Conservation (phyloP, 2,329 filamentous ascomycete species). For the Pseudocercospora crystallina region DNA sequence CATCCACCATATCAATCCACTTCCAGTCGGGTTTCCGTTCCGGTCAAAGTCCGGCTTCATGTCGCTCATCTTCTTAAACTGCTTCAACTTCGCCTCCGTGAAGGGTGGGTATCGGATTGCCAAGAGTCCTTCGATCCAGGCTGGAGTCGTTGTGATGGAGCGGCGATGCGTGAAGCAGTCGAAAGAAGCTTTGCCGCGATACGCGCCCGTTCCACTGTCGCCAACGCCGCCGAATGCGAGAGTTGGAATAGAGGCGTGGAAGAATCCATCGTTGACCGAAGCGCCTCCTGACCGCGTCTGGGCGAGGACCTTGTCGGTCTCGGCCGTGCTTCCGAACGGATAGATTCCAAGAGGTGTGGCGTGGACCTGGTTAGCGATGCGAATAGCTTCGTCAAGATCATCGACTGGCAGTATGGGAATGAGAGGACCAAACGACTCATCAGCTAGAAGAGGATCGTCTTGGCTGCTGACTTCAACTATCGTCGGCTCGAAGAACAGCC, state of each 20-base stretch:
- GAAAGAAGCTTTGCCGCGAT: slow-evolving; percentile 74
- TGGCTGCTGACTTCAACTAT: slow-evolving; percentile 77
- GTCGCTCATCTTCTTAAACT: slow-evolving; percentile 51
- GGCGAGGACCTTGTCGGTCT: slow-evolving; percentile 64
- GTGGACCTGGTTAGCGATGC: slow-evolving; percentile 75
- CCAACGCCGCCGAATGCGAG: slow-evolving; percentile 83
- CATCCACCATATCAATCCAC: slow-evolving; percentile 32
- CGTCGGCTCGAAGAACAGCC: slow-evolving; percentile 87
- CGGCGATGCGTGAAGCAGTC: slow-evolving; percentile 66
- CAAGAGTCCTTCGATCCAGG: slow-evolving; percentile 67
- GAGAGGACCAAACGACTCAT: slow-evolving; percentile 93
- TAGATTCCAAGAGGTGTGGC: slow-evolving; percentile 81
- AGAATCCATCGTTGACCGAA: slow-evolving; percentile 59
- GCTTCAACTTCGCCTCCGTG: slow-evolving; percentile 52
- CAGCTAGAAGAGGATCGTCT: slow-evolving; percentile 73
- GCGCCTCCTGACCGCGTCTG: slow-evolving; percentile 54
- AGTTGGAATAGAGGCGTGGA: slow-evolving; percentile 69
- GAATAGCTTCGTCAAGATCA: slow-evolving; percentile 80
- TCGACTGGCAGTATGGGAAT: slow-evolving; percentile 79
- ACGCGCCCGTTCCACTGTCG: slow-evolving; percentile 71
- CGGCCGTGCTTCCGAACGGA: slow-evolving; percentile 77
- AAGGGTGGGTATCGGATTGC: slow-evolving; percentile 67
- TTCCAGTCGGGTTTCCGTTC: slow-evolving; percentile 43
- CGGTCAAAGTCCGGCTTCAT: slow-evolving; percentile 62
- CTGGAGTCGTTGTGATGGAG: slow-evolving; percentile 61